Evolutionary conservation across 306 rosid genomes (phyloP).

Genomic region (Glycine latifolia): DNA sequence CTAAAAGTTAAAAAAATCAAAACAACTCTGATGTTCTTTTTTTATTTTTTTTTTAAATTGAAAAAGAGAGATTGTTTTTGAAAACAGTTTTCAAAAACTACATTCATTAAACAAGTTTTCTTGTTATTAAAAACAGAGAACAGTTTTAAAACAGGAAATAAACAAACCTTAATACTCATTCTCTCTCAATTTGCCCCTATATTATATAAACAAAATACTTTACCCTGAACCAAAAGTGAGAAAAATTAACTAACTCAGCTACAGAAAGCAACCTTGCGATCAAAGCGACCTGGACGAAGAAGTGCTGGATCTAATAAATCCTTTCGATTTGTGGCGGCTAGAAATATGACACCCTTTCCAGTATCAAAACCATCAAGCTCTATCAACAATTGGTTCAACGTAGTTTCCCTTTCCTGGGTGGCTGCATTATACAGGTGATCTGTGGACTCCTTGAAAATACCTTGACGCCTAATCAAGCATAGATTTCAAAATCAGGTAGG

Average conservation of each 20-base stretch:
- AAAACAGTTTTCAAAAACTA: not conserved
- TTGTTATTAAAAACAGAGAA: not conserved
- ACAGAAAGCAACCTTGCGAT: slow-evolving; percentile 87
- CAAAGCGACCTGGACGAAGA: slow-evolving; percentile 99
- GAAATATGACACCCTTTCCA: slow-evolving; percentile 97
- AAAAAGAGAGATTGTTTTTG: not conserved
- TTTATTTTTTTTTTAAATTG: not conserved
- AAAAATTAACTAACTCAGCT: slow-evolving; percentile 43
- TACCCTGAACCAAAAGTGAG: slow-evolving; percentile 37
- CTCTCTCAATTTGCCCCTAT: slow-evolving; percentile 25
- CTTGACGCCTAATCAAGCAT: slow-evolving; percentile 86
- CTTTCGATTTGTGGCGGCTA: slow-evolving; percentile 96
- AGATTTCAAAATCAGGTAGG: slow-evolving; percentile 46
- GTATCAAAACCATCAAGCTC: slow-evolving; percentile 99
- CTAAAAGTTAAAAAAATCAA: not conserved
- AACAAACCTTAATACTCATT: not conserved
- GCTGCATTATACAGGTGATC: slow-evolving; percentile 91
- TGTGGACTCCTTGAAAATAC: slow-evolving; percentile 80
- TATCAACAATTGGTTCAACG: slow-evolving; percentile 92
- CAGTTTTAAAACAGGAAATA: not conserved
- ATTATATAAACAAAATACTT: slow-evolving; percentile 27
- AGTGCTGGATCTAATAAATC: slow-evolving; percentile 99
- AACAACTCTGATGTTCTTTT: not conserved
- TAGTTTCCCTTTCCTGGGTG: slow-evolving; percentile 99
- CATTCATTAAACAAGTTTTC: not conserved